Evolutionary conservation across 345 rosid genomes (phyloP), one percentile per base, ranked within the genome.

Genomic region (Dimocarpus longan): DNA sequence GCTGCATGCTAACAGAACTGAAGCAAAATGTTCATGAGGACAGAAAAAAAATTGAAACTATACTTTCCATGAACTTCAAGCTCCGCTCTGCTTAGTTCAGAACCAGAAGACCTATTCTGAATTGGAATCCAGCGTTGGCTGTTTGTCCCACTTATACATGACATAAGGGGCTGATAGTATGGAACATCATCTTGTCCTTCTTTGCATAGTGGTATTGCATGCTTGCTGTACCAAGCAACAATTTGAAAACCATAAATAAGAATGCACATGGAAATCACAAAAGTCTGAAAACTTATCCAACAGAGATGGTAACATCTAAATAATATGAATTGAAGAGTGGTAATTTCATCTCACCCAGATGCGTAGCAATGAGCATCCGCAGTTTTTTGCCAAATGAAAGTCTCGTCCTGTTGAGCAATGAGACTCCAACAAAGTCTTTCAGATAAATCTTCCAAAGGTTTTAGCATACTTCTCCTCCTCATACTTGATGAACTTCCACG

Each of bases 331-430:
- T 71, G 19, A 56, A 56, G 50, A 68, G 63, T 48, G 15, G 32
- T 64, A n/a, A 24, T 71, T 64, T 73, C 40, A 73, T 82, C 85
- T 89, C 76, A 96, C 99, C 88, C 88, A 80, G 97, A 91, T 4
- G 82, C 79, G 76, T 90, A 90, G 86, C 97, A 94, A 59, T 74
- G 22, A 65, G 80, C 76, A 78, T 91, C 93, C 0, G 79, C 74
- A 77, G 98, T 94, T 90, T 96, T 94, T 86, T 96, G 98, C 98
- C 99, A 96, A 81, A 96, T 86, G 78, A 90, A 91, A 62, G 98
- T 93, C 86, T 96, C 98, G 19, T 96, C 98, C 79, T 93, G 99
- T 92, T 96, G 99, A 83, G 94, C 93, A 75, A 88, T 85, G 54
- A 91, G 86, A 82, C 86, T 91, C 99, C 99, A 96, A 64, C 98